These are phyloP conservation scores for Erodium moschatum DNA, from an alignment of 441 rosid genomes.

Conservation along the genomic window DNA sequence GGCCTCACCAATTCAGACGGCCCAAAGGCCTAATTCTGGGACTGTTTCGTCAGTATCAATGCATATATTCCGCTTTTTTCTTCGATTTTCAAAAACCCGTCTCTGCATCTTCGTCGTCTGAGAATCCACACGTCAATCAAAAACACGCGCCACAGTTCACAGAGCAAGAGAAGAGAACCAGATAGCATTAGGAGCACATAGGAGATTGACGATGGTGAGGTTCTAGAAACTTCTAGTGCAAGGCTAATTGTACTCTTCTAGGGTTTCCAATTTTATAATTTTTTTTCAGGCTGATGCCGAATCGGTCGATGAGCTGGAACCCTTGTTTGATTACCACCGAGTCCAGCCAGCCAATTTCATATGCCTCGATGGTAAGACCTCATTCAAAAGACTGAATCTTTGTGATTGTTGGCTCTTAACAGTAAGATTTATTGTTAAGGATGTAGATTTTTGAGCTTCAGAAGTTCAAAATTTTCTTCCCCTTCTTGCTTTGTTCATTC, in stretches of 20 bases:
- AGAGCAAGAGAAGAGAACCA: background rate
- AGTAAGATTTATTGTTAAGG: too few species aligned
- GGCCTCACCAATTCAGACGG: background rate
- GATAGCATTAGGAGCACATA: too few species aligned
- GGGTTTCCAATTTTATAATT: constrained; percentile 13
- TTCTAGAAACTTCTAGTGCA: background rate
- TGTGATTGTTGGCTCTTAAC: background rate
- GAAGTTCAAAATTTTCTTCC: background rate
- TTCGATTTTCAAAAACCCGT: constrained; percentile 6
- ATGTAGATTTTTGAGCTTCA: background rate
- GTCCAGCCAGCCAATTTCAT: constrained; percentile 58
- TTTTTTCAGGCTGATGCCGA: constrained; percentile 40
- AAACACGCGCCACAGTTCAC: constrained; percentile 6
- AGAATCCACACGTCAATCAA: background rate
- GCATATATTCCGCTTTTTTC: background rate
- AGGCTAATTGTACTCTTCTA: constrained; percentile 12
- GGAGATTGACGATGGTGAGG: constrained; percentile 1
- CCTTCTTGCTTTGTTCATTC: background rate
- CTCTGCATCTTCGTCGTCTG: background rate
- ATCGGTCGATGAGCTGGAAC: constrained; percentile 55
- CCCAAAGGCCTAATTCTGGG: background rate
- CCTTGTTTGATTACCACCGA: constrained; percentile 72
- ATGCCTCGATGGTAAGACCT: constrained; percentile 44
- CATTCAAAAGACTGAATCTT: background rate
- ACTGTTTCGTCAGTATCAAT: background rate